These are phyloP conservation scores for Penicillium hordei DNA, from an alignment of 2,329 filamentous ascomycete genomes.

Conservation along the genomic window DNA sequence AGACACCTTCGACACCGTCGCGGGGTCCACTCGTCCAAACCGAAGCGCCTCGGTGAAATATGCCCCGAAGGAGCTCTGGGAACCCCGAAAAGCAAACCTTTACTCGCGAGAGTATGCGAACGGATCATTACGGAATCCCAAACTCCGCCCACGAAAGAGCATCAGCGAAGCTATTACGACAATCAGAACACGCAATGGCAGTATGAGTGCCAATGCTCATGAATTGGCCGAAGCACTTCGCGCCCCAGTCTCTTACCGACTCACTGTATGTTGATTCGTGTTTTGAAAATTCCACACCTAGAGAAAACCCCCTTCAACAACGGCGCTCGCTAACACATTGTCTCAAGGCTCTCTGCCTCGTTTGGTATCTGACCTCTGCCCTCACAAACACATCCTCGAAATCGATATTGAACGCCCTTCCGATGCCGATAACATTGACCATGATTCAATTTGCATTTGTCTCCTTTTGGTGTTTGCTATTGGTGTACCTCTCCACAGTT, in stretches of 20 bases:
- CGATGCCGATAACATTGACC: conserved; percentile 87
- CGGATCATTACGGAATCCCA: conserved; percentile 32
- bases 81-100: conserved; percentile 56
- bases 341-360: conserved; percentile 71
- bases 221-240: conserved; percentile 89
- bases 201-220: conserved; percentile 87
- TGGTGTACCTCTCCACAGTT: conserved; percentile 71
- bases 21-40: conserved; percentile 28
- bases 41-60: conserved; percentile 32
- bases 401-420: conserved; percentile 87
- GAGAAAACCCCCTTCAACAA: conserved; percentile 50
- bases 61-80: conserved; percentile 57
- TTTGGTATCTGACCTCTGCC: conserved; percentile 95
- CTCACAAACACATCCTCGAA: conserved; percentile 98
- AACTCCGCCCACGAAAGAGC: conserved; percentile 78
- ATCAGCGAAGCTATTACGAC: conserved; percentile 83
- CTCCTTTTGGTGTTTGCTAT: conserved; percentile 77
- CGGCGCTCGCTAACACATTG: conserved; percentile 69
- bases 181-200: conserved; percentile 76
- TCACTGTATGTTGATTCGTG: conserved; percentile 65
- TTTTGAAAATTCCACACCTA: neutral
- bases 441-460: conserved; percentile 93
- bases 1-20: conserved; percentile 33
- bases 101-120: conserved; percentile 46
- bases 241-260: conserved; percentile 81